Base-by-base conservation (phyloP, 2,329 filamentous ascomycete genomes). In the Knoxdaviesia capensis region DNA sequence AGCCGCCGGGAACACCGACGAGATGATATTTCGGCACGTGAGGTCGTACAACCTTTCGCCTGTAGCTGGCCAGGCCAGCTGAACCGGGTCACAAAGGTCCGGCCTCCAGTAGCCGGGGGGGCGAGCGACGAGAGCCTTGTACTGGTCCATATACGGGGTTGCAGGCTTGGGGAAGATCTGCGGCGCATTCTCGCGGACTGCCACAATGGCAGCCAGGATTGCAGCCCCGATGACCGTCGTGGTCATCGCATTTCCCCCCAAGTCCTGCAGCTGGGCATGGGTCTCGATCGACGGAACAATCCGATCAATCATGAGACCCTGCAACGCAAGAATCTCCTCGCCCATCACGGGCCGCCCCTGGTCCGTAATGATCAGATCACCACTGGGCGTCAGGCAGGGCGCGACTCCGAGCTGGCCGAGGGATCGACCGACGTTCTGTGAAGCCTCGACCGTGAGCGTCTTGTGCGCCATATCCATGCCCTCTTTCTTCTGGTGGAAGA, bases 191-290 rank as follows among this genome's bases (percentile, higher is more conserved):
- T 20, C 20, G 2, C 39, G 36, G 8, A 42, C 29, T 3, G 55
- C 45, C 39, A 74, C 65, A 1, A 87, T 54, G 0, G 72, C 66
- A 1, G 72, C 61, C 2, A 83, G 50, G 1, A 81, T 65, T 0
- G 71, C 69, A 2, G 69, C 64, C 3, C 76, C 78, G 7, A 86
- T 72, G 1, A 85, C 77, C 0, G 81, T 80, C 0, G 73, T 74
- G 1, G 71, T 75, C 82, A 88, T 88, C 0, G 82, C 82, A 53
- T 90, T 88, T 0, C 82, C 82, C 2, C 79, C 80, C 2, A 88
- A 59, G 48, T 85, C 73, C 47, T 77, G 72, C 3, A 83, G 60
- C 11, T 86, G 61, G 1, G 59, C 55, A 39, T 76, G 64, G 0
- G 65, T 69, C 49, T 87, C 76, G 6, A 67, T 66, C 0, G 70